These are phyloP conservation scores for Auxenochlorella pyrenoidosa DNA, from an alignment of 139 green algal genomes.

Conservation along the genomic window DNA sequence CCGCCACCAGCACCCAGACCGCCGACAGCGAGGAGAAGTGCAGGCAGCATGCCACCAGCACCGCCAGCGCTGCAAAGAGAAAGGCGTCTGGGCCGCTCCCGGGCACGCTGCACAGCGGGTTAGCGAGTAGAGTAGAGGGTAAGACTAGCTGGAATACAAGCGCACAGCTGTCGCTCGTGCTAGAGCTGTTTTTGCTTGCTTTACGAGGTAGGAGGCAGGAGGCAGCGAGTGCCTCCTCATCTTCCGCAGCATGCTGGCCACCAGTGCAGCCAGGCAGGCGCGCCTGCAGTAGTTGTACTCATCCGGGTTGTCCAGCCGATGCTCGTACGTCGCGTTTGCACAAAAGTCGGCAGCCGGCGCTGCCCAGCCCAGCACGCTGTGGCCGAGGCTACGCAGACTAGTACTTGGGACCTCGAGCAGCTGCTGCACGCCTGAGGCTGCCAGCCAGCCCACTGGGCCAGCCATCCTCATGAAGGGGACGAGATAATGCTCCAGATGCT, in stretches of 20 bases:
- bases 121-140: too few relatives aligned
- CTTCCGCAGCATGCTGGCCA: background rate
- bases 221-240: too few relatives aligned
- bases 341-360: conserved; percentile 4
- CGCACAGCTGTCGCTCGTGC: too few relatives aligned
- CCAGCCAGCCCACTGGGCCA: background rate
- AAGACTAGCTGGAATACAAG: too few relatives aligned
- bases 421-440: background rate
- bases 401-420: background rate
- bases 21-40: conserved; percentile 41
- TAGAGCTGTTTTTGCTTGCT: too few relatives aligned
- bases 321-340: conserved; percentile 28
- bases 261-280: background rate
- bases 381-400: background rate
- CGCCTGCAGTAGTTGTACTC: conserved; percentile 51
- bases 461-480: too few relatives aligned
- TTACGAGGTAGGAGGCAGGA: too few relatives aligned
- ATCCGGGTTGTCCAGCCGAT: conserved; percentile 26
- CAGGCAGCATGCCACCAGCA: conserved; percentile 47
- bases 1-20: conserved; percentile 50
- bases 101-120: background rate
- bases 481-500: too few relatives aligned
- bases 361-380: background rate
- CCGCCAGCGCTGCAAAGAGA: conserved; percentile 43
- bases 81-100: conserved; percentile 36